Base-by-base conservation (phyloP, 352 stramenopile species). In the Peronospora tabacina region DNA sequence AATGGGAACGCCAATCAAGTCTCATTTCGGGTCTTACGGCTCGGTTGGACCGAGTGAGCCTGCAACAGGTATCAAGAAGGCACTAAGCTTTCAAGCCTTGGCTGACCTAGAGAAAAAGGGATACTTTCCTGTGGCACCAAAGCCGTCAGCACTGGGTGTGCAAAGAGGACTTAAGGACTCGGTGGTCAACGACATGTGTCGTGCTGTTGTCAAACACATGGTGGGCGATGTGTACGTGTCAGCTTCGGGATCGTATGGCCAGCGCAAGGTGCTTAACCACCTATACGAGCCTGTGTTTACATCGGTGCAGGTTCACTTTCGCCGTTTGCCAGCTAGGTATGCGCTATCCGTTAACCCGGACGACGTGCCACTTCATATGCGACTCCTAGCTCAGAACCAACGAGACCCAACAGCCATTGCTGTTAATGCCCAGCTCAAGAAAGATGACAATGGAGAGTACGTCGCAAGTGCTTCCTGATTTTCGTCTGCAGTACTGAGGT, bases 131-230 rank as follows among this genome's bases (percentile, higher is more conserved):
- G 59, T 79, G 1, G 75, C 82, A 0, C 77, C 79, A 9, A 92
- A 85, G 42, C 73, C 78, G 11, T 89, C 82, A 7, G 79, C 82
- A 4, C 64, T 85, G 15, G 82, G 82, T n/a, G 76, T 90, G 9
- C 82, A 92, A 49, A 70, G 82, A 32, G 82, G 78, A 7, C 61
- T 92, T 5, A 92, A 90, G 47, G 70, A 92, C 60, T 92, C 82
- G 45, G 82, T 92, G 29, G 76, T 92, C 45, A 90, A 92, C 62
- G 82, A 92, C 44, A 92, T 92, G 82, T 92, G 82, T 52, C 76
- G 76, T 32, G 82, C 82, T 0, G 82, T 92, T 0, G 82, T 87
- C 37, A 93, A 93, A 64, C 82, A 93, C 62, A 93, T 93, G 79
- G 82, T 93, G 22, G 82, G 82, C 20, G 82, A 93, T 48, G 74